Evolutionary conservation across 768 basidiomycete genomes (phyloP).

Genomic region (Termitomyces sp.): DNA sequence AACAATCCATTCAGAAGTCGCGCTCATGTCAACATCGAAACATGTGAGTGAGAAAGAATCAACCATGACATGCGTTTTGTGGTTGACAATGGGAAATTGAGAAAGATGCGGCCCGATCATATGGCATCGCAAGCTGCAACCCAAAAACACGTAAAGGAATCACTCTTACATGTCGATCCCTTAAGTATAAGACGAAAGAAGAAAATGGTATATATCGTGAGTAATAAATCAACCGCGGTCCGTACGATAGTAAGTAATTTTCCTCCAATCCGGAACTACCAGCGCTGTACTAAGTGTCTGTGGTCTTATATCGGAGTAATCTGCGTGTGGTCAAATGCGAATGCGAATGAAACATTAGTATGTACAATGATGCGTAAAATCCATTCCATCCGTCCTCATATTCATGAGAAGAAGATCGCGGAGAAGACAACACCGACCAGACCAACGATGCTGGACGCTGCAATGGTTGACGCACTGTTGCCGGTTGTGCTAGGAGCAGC

Average conservation of each 20-base stretch:
- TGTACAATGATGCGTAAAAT: background rate
- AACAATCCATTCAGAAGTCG: background rate
- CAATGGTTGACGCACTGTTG: conserved; percentile 11
- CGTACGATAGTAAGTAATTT: conserved; percentile 1
- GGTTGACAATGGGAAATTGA: no score
- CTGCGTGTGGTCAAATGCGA: background rate
- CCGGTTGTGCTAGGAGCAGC: conserved; percentile 9
- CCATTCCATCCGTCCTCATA: background rate
- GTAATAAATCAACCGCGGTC: conserved; percentile 3
- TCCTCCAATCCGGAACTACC: conserved; percentile 5
- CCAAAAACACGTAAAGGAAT: no score
- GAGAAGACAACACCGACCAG: conserved; percentile 18
- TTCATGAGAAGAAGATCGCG: conserved; percentile 16
- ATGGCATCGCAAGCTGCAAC: no score
- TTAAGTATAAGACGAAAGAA: background rate
- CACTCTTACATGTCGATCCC: no score
- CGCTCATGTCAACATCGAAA: background rate
- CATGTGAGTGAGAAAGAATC: no score
- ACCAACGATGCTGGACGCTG: conserved; percentile 11
- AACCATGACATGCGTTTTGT: background rate
- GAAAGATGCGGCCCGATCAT: no score
- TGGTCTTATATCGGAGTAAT: background rate
- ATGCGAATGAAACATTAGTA: background rate
- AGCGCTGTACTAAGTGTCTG: background rate
- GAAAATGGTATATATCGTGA: conserved; percentile 7